Evolutionary conservation across 371 early-diverging fungal species (phyloP).

Genomic region (Circinella umbellata): DNA sequence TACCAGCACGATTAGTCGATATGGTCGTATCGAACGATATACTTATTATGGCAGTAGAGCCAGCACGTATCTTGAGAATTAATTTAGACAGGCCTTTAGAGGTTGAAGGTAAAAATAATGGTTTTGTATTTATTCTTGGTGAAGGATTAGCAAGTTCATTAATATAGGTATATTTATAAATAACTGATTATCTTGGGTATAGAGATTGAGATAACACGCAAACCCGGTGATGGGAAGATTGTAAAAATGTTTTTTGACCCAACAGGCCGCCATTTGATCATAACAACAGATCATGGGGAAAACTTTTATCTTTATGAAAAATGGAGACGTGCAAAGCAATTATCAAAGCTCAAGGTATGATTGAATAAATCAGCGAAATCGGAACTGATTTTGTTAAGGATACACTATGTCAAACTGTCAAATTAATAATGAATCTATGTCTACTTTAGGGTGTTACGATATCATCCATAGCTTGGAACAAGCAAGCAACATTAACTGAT

Average conservation of each 20-base stretch:
- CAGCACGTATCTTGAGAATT: constrained; percentile 70
- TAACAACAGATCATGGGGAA: constrained; percentile 86
- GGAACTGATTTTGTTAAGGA: not conserved
- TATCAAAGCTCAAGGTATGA: constrained; percentile 67
- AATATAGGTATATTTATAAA: too few relatives aligned
- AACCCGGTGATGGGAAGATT: constrained; percentile 65
- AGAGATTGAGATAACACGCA: constrained; percentile 82
- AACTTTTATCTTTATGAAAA: constrained; percentile 83
- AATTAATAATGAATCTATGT: not conserved
- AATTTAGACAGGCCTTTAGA: constrained; percentile 55
- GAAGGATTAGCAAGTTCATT: not conserved
- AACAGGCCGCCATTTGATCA: constrained; percentile 83
- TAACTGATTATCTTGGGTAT: not conserved
- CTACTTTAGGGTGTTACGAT: constrained; percentile 71
- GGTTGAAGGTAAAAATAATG: constrained; percentile 26
- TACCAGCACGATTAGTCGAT: constrained; percentile 70
- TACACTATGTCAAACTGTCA: too few relatives aligned
- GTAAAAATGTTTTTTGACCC: constrained; percentile 84
- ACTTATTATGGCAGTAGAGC: constrained; percentile 74
- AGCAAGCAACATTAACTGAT: constrained; percentile 54
- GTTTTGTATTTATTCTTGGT: not conserved
- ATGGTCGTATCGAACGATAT: constrained; percentile 82
- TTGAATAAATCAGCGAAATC: not conserved
- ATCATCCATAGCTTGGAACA: constrained; percentile 90
- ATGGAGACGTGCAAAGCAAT: constrained; percentile 75